Evolutionary conservation across 345 rosid species (phyloP), one percentile per base, ranked within the genome.

Genomic region (Euphorbia lathyris): DNA sequence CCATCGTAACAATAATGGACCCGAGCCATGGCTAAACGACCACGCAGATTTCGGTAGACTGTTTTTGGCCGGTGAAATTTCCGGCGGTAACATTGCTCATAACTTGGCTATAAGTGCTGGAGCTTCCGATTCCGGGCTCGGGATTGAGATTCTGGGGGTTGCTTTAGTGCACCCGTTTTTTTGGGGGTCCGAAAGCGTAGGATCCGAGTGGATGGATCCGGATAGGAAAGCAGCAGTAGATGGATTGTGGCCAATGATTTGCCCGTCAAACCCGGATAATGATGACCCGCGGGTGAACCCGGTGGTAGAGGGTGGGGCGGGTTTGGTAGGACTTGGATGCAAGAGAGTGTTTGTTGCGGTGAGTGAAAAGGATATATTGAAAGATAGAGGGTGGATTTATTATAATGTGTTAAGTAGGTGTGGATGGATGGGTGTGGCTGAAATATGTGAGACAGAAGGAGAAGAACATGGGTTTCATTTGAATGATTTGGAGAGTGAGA

Each of bases 191-290:
- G 64, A 55, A 9, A 40, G 43, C 4, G 53, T 61, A 14, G 67
- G 69, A 9, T 40, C 55, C 7, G 65, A 69, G 51, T 29, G 68
- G 2, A 32, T 63, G 19, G 68, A 84, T 17, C 80, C 72, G 1
- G 82, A 59, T 0, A 52, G 2, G 62, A 83, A 78, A 76, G 80
- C 66, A 0, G 2, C 27, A 7, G 14, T 75, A 27, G 92, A 75
- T 0, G 32, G 71, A 3, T 12, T 84, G 32, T 88, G 95, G 91
- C 81, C 83, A 14, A 75, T 84, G 11, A 22, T 73, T n/a, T 79
- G 84, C n/a, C 77, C 83, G 0, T 76, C 79, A 3, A 80, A 67
- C 51, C 87, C 85, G 10, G 80, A 80, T 19, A 63, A 78, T 51
- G 82, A 77, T 58, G 82, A 83, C 27, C 62, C 74, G 17, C 63